Base-by-base conservation (phyloP, 108 stramenopile species). In the Skeletonema potamos region DNA sequence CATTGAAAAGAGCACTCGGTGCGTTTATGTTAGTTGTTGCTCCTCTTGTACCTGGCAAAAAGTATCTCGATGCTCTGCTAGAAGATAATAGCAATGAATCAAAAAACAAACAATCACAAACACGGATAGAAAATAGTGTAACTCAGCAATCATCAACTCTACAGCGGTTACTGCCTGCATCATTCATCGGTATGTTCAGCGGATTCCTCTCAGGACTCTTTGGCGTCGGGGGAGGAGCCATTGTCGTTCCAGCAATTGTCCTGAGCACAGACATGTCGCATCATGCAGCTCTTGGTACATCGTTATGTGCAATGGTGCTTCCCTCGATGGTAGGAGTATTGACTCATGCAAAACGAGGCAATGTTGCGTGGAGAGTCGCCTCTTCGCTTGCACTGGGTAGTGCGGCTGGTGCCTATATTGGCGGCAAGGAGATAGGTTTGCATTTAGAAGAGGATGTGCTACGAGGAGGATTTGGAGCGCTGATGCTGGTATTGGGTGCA, bases 171-270 rank as follows among this genome's bases (percentile, higher is more conserved):
- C 65, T 80, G 39, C 79, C 84, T 32, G 58, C 84, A 28, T 70
- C 83, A 34, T 4, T 82, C 27, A 81, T 89, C 10, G 78, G 81
- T 1, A 39, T 68, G 0, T 68, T 79, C 27, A 73, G 72, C 17
- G 78, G 78, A 12, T 93, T 90, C 62, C 74, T 87, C 64, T 89
- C 95, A 3, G 97, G 97, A 24, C 54, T 97, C 57, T 96, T 97
- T 70, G 97, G 97, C 10, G 94, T 97, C 24, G 97, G 97, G 7
- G 97, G 97, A 3, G 97, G 95, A 0, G 85, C 92, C 2, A 73
- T 97, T 56, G 93, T 96, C 27, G 95, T 97, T 24, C 95, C 97
- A 54, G 79, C 93, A 0, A 74, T 97, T 9, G 83, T 91, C 5
- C 44, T 95, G 0, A 55, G 68, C 39, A 93, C 92, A 8, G 89